Evolutionary conservation across 768 basidiomycete genomes (phyloP).

Genomic region (Trametes sanguinea): DNA sequence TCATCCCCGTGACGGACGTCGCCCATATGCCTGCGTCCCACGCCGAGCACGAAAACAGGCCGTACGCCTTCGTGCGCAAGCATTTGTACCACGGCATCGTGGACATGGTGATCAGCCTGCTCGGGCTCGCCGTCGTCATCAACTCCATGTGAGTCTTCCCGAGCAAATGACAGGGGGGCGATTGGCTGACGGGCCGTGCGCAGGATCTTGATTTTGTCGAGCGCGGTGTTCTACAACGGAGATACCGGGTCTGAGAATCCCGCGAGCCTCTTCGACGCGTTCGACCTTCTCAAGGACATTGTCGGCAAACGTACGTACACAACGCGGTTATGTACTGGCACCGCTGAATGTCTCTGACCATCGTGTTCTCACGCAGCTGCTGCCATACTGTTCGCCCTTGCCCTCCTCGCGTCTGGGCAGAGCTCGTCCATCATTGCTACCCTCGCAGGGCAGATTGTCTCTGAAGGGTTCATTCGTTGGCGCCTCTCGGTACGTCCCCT

Average conservation of each 20-base stretch:
- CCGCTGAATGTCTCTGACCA: neutral
- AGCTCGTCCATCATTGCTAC: conserved; percentile 90
- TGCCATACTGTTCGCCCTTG: conserved; percentile 86
- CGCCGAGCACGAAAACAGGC: conserved; percentile 37
- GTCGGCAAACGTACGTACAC: conserved; percentile 60
- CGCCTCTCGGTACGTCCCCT: conserved; percentile 59
- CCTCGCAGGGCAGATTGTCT: conserved; percentile 86
- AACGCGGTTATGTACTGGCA: neutral
- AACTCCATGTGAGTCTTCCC: conserved; percentile 66
- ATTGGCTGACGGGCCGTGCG: conserved; percentile 11
- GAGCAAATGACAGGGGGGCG: neutral
- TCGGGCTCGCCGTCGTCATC: conserved; percentile 86
- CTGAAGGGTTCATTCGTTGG: conserved; percentile 90
- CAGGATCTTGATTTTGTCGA: conserved; percentile 81
- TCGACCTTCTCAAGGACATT: conserved; percentile 64
- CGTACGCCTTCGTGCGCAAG: conserved; percentile 38
- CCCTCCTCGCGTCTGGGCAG: conserved; percentile 84
- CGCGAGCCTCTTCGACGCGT: conserved; percentile 84
- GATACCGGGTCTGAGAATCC: conserved; percentile 46
- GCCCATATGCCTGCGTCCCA: conserved; percentile 46
- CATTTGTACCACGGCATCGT: conserved; percentile 46
- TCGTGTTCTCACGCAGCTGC: conserved; percentile 49
- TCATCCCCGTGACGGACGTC: conserved; percentile 30
- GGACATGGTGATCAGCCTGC: conserved; percentile 57
- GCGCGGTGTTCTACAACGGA: conserved; percentile 76